Evolutionary conservation across 2,329 filamentous ascomycete genomes (phyloP).

Genomic region (Calonectria pseudoreteaudii): DNA sequence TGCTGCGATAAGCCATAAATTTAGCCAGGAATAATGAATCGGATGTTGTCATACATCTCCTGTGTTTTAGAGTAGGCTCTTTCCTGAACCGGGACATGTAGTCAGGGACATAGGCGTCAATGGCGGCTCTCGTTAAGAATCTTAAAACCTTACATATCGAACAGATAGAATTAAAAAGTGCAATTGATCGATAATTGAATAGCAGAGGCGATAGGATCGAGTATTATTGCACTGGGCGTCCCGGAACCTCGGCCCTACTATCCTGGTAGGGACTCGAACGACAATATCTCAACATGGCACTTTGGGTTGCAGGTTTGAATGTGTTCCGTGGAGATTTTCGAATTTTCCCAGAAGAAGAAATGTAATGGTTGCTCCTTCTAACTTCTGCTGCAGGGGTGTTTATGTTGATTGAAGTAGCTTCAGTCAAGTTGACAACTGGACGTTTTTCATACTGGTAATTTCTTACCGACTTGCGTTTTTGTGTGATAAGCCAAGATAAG

Average conservation of each 20-base stretch:
- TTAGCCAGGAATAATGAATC: neutral
- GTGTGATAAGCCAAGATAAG: neutral
- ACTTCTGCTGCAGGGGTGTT: neutral
- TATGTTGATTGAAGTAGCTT: neutral
- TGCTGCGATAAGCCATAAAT: neutral
- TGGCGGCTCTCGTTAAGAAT: neutral
- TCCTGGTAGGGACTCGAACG: neutral
- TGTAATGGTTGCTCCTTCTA: neutral
- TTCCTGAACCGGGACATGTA: neutral
- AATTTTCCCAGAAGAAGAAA: neutral
- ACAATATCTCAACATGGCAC: neutral
- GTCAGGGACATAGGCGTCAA: neutral
- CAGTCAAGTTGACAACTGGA: neutral
- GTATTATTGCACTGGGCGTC: neutral
- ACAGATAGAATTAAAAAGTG: neutral
- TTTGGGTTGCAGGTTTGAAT: neutral
- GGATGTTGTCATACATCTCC: neutral
- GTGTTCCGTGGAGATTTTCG: neutral
- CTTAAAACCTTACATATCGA: neutral
- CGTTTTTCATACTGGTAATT: neutral
- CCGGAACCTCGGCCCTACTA: neutral
- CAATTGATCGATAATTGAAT: neutral
- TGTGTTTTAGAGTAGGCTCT: neutral
- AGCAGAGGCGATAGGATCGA: neutral
- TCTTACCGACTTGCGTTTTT: neutral